These are phyloP conservation scores for Eucalyptus marginata DNA, from an alignment of 345 rosid species.

Conservation along the genomic window DNA sequence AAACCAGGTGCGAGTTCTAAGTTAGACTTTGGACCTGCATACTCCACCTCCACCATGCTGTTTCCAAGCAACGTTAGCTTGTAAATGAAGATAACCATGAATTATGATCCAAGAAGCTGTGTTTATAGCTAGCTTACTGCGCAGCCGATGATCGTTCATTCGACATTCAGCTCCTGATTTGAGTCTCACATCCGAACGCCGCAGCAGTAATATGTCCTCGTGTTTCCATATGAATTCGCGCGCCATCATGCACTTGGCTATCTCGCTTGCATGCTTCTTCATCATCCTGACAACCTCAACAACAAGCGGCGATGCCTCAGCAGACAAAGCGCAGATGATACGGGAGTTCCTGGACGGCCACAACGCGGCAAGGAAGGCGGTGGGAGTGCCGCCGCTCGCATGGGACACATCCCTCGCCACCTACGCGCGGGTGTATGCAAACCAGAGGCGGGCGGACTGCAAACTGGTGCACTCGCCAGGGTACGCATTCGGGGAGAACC, in stretches of 20 bases:
- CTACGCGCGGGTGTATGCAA: not conserved
- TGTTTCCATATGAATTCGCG: not conserved
- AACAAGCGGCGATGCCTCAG: not conserved
- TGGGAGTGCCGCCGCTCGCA: not conserved
- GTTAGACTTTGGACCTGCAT: not conserved
- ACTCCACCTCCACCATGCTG: not conserved
- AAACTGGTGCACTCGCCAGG: not conserved
- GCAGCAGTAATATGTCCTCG: not conserved
- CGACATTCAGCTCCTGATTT: not conserved
- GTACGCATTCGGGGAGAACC: not conserved
- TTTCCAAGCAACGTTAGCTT: not conserved
- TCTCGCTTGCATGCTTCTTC: not conserved
- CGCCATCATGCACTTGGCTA: not conserved
- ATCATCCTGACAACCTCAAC: not conserved
- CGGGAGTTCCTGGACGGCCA: not conserved
- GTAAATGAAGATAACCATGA: not conserved
- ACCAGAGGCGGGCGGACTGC: not conserved
- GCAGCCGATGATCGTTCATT: not conserved
- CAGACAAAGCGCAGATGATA: not conserved
- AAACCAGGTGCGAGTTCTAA: not conserved
- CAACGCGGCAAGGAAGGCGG: not conserved
- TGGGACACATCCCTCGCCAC: not conserved
- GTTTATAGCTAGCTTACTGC: not conserved
- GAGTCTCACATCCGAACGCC: not conserved
- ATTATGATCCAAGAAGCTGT: not conserved